Evolutionary conservation across 306 rosid species (phyloP), one percentile per base, ranked within the genome.

Genomic region (Senna siamea): DNA sequence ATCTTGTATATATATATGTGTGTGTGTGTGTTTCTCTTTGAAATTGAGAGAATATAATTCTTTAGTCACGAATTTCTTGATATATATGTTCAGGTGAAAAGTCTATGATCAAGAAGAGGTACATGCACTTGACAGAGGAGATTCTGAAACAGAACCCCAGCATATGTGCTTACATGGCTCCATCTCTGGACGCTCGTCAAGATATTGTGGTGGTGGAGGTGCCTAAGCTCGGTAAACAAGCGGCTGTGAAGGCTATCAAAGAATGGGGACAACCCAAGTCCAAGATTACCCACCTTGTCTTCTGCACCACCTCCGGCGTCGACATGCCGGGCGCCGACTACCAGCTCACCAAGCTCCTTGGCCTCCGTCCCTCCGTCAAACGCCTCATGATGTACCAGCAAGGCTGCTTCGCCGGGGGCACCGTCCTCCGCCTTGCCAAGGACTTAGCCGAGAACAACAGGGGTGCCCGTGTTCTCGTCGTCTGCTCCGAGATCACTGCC

Each of bases 251-350:
- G 26, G 93, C 93, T 0, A 88, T 88, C n/a, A n/a, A n/a, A n/a
- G n/a, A n/a, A n/a, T n/a, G n/a, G n/a, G n/a, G n/a, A n/a, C n/a
- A n/a, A n/a, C 17, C 88, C 2, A 88, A 83, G 51, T 88, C 90
- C 22, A 85, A 83, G 72, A 88, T 88, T 48, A 85, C 93, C 2
- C 90, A 88, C 54, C 65, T 85, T 0, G 83, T 88, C 1, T 88
- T 88, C 71, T 88, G 93, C 51, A 88, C 92, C n/a, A 88, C 89
- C 6, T 83, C 88, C 0, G 88, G 93, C 0, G 88, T 88, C 0
- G 93, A 88, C 79, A 85, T 88, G 93, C 93, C 88, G 1, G 93
- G 88, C 0, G 88, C 88, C 0, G 93, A 88, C 53, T 88, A 81
- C 70, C 90, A 85, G 12, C 84, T 88, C 54, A 72, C 88, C 1